Percentiles rank a stretch among this genome's conserved stretches.
Evolutionary conservation across 139 green algal species (phyloP).

Genomic region (Edaphochlamys debaryana): DNA sequence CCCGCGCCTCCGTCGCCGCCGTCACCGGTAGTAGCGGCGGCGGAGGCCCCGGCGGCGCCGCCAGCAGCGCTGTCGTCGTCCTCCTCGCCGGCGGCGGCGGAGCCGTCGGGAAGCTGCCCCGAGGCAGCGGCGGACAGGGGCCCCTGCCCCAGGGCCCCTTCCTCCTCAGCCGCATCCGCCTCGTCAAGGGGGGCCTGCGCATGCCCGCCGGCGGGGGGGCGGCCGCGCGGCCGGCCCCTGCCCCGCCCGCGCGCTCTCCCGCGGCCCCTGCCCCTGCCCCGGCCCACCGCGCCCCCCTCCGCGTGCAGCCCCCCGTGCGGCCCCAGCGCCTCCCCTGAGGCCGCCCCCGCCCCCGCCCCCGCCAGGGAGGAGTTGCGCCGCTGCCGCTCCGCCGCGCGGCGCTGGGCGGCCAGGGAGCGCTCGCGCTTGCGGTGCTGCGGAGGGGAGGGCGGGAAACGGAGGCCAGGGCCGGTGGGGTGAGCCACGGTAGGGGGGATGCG

Average conservation of each 20-base stretch:
- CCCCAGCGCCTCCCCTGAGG: no score
- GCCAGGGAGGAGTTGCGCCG: slow-evolving; percentile 23
- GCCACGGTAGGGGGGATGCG: no score
- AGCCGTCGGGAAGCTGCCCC: background rate
- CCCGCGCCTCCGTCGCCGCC: background rate
- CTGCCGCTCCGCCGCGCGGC: slow-evolving; percentile 37
- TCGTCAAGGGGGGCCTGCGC: no score
- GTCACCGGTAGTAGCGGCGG: background rate
- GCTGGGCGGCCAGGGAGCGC: slow-evolving; percentile 30
- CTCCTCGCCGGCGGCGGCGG: background rate
- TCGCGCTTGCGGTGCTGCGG: slow-evolving; percentile 40
- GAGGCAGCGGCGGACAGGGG: background rate
- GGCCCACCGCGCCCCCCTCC: background rate
- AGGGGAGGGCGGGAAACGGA: background rate
- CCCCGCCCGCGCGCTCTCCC: slow-evolving; percentile 12
- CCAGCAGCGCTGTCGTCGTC: slow-evolving; percentile 6
- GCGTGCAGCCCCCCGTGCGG: no score
- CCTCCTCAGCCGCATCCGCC: background rate
- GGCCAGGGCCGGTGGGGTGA: background rate
- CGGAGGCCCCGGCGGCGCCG: background rate
- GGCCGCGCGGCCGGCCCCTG: background rate
- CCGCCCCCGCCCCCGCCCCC: no score
- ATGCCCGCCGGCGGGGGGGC: no score
- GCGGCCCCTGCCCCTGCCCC: background rate
- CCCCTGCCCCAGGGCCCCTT: background rate